Conservation (phyloP, 352 stramenopile species). For the Phytophthora uliginosa region DNA sequence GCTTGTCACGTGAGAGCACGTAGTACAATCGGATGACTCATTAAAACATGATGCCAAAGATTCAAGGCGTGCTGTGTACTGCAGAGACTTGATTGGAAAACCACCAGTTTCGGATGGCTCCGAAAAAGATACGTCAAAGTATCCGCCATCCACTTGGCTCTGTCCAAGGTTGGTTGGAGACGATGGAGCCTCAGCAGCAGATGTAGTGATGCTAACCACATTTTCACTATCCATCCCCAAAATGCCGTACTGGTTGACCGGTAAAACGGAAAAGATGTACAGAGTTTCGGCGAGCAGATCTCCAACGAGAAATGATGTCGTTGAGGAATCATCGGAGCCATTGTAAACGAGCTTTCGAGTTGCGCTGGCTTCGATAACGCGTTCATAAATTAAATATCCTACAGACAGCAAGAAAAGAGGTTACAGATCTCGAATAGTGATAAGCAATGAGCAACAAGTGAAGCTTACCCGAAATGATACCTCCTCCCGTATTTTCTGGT, state of each 20-base stretch:
- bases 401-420: neutral
- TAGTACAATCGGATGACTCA: constrained; percentile 19
- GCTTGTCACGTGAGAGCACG: constrained; percentile 30
- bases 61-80: constrained; percentile 32
- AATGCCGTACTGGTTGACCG: constrained; percentile 58
- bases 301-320: constrained; percentile 22
- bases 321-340: constrained; percentile 14
- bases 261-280: constrained; percentile 53
- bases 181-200: constrained; percentile 24
- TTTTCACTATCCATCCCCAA: constrained; percentile 22
- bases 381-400: constrained; percentile 45
- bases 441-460: neutral
- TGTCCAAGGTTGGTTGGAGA: constrained; percentile 25
- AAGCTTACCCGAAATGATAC: constrained; percentile 42
- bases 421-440: neutral
- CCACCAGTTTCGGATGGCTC: constrained; percentile 42
- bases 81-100: constrained; percentile 19
- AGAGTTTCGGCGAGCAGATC: constrained; percentile 33
- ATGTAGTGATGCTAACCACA: constrained; percentile 24
- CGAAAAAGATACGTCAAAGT: constrained; percentile 34
- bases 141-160: constrained; percentile 37
- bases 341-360: constrained; percentile 36
- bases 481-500: constrained; percentile 53
- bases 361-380: neutral
- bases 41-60: constrained; percentile 41